A percentile compares a stretch with the other conserved stretches of the same genome.
Conservation (phyloP, 1,139 yeast genomes). For the Candida freyschussii region DNA sequence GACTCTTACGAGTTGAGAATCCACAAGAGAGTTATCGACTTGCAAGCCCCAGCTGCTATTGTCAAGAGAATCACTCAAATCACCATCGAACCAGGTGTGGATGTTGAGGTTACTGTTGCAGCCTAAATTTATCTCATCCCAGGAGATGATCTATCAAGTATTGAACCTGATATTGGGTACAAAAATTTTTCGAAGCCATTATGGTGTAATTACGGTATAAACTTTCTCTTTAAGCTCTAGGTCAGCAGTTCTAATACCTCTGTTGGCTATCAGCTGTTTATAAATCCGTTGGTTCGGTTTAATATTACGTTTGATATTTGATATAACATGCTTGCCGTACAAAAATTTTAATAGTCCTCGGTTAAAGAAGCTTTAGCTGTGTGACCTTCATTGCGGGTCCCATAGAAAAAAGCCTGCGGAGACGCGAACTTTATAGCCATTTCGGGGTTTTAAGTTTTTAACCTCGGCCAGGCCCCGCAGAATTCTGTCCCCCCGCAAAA, state of each 20-base stretch:
- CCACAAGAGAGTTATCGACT: conserved; percentile 99
- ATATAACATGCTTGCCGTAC: background rate
- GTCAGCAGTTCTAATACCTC: conserved; percentile 28
- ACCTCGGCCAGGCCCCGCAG: no score
- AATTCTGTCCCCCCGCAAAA: no score
- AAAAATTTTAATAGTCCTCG: no score
- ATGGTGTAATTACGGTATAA: conserved; percentile 9
- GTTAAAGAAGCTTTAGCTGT: no score
- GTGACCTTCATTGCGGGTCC: no score
- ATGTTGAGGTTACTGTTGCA: conserved; percentile 50
- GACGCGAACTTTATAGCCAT: no score
- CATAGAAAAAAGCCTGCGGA: no score
- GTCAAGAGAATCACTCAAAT: conserved; percentile 96
- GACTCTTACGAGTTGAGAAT: conserved; percentile 99
- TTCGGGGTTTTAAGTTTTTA: no score
- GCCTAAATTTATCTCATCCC: no score
- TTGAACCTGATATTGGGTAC: no score
- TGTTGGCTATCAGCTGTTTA: conserved; percentile 27
- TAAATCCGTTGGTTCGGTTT: conserved; percentile 22
- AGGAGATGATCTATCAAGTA: no score
- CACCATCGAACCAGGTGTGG: conserved; percentile 80
- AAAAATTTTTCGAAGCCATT: no score
- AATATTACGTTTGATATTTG: conserved; percentile 6
- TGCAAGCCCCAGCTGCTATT: conserved; percentile 92
- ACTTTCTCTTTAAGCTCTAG: conserved; percentile 23